Evolutionary conservation across 331 rosid species (phyloP).

Genomic region (Malus hybrid): DNA sequence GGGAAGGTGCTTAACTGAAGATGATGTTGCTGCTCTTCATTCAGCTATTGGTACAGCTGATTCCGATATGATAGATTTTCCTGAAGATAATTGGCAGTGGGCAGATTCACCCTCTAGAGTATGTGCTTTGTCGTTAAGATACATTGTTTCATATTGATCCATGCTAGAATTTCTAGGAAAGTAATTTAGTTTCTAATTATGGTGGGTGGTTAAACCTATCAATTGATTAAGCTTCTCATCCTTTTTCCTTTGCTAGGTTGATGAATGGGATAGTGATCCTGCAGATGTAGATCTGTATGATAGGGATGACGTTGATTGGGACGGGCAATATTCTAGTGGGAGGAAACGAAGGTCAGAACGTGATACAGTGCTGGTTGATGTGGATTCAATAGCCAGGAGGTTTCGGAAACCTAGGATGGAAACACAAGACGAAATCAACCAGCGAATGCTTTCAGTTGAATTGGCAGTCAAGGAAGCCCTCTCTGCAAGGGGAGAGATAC

Average conservation of each 20-base stretch:
- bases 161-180: neutral
- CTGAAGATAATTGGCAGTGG: constrained; percentile 97
- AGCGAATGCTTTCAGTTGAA: constrained; percentile 91
- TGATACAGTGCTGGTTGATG: constrained; percentile 71
- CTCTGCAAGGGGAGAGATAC: constrained; percentile 64
- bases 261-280: constrained; percentile 98
- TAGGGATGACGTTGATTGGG: constrained; percentile 98
- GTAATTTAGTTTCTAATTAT: neutral
- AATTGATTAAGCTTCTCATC: constrained; percentile 15
- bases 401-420: constrained; percentile 88
- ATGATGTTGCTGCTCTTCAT: constrained; percentile 85
- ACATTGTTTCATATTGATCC: neutral
- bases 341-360: constrained; percentile 94
- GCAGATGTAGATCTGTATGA: constrained; percentile 94
- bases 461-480: constrained; percentile 98
- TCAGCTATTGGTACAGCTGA: constrained; percentile 76
- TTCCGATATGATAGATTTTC: constrained; percentile 55
- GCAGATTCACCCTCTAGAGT: constrained; percentile 95
- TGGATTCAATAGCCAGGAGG: constrained; percentile 88
- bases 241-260: constrained; percentile 41
- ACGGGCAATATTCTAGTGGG: constrained; percentile 99
- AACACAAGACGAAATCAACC: constrained; percentile 87
- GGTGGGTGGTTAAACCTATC: neutral
- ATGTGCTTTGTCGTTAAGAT: constrained; percentile 9
- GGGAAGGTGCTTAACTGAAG: constrained; percentile 97